A percentile compares a stretch with the other conserved stretches of the same genome.
These are phyloP conservation scores for Colletotrichum musae DNA, from an alignment of 2,329 filamentous ascomycete genomes.

Conservation along the genomic window DNA sequence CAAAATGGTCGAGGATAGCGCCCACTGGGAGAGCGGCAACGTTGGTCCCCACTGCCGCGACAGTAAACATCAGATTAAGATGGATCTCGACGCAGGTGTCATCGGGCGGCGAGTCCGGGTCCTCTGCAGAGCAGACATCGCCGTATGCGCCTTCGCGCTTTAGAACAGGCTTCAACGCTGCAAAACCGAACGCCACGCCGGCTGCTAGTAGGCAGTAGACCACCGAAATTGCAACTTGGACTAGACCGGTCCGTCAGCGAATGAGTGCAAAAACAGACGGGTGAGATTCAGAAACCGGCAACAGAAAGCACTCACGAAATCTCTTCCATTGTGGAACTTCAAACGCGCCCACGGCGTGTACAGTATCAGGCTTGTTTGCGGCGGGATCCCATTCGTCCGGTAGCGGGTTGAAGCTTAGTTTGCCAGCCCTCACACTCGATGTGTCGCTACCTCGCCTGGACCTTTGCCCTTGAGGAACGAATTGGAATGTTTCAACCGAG, in stretches of 20 bases:
- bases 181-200: slow-evolving; percentile 87
- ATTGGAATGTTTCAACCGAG: slow-evolving; percentile 67
- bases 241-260: slow-evolving; percentile 43
- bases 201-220: slow-evolving; percentile 60
- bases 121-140: slow-evolving; percentile 66
- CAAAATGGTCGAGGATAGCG: slow-evolving; percentile 85
- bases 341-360: slow-evolving; percentile 66
- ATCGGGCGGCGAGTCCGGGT: slow-evolving; percentile 43
- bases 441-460: slow-evolving; percentile 61
- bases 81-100: slow-evolving; percentile 69
- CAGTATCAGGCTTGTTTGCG: slow-evolving; percentile 55
- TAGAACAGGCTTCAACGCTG: slow-evolving; percentile 85
- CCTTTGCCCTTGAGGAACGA: slow-evolving; percentile 53
- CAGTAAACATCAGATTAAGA: slow-evolving; percentile 93
- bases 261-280: neutral
- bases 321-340: slow-evolving; percentile 69
- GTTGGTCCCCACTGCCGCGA: slow-evolving; percentile 90
- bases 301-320: slow-evolving; percentile 57
- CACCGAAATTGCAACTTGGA: slow-evolving; percentile 56
- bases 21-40: slow-evolving; percentile 89
- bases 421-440: slow-evolving; percentile 61
- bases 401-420: slow-evolving; percentile 69
- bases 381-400: slow-evolving; percentile 66
- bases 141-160: slow-evolving; percentile 81
- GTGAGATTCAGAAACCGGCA: neutral